Base-by-base conservation (phyloP, 2,329 filamentous ascomycete species). In the Alternaria ethzedia region DNA sequence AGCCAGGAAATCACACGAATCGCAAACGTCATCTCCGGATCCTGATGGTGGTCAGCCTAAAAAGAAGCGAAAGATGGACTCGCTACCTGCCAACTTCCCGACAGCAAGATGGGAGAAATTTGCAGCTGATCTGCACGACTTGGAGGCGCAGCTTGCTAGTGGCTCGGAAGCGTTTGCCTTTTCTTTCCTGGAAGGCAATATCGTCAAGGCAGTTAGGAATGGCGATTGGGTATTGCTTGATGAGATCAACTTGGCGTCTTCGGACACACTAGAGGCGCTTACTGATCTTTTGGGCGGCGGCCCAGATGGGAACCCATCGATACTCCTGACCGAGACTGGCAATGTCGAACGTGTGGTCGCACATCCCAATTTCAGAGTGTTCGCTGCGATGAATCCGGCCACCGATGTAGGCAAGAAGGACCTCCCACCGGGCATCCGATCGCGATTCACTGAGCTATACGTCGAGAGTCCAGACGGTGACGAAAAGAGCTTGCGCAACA, bases 361-460 rank as follows among this genome's bases (percentile, higher is more conserved):
- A 1, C 95, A 99, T 79, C 90, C 93, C 0, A 90, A 97, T 68
- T 99, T 99, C 79, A 90, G 96, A 43, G 92, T 99, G 13, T 99
- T 99, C 76, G 96, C 93, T 55, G 96, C 96, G 26, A 99, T 99
- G 96, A 99, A 99, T 75, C 96, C 96, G 28, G 96, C 96, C 6
- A 99, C 96, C 4, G 96, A 99, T 82, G 90, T 97, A 59, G 96
- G 96, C 64, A 99, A 99, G 82, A 90, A 95, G 59, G 96, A 99
- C 79, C 83, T 99, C 15, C 94, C 95, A 0, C 89, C 92, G 58
- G 94, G 95, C 2, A 88, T 98, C 46, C 87, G 95, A 59, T 97
- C 94, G 9, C 88, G 94, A 52, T 99, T 99, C 76, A 98, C 96
- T 0, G 96, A 99, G 79, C 85, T 99, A 21, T 99, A 97, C 76